Percentiles rank a stretch among this genome's conserved stretches.
Conservation (phyloP, 73 alveolate species). For the Stentor coeruleus region DNA sequence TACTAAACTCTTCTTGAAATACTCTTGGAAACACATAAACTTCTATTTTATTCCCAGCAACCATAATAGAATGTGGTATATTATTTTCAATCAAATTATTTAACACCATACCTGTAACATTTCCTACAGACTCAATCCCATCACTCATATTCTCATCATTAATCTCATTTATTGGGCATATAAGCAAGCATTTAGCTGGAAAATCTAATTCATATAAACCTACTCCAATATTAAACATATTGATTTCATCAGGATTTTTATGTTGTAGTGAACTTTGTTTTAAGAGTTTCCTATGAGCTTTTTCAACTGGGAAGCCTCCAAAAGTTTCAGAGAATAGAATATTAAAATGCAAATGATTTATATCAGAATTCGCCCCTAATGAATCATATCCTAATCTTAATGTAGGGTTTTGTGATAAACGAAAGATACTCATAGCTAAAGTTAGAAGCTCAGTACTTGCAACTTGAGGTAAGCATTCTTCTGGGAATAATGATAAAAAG, state of each 20-base stretch:
- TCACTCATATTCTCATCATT: constrained; percentile 33
- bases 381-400: constrained; percentile 62
- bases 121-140: constrained; percentile 22
- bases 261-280: constrained; percentile 42
- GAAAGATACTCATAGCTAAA: constrained; percentile 39
- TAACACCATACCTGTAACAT: constrained; percentile 58
- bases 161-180: constrained; percentile 34
- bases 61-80: too few species aligned
- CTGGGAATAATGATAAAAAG: constrained; percentile 47
- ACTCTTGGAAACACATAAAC: too few species aligned
- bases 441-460: constrained; percentile 54
- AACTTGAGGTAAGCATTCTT: constrained; percentile 63
- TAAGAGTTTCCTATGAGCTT: constrained; percentile 30
- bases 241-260: constrained; percentile 47
- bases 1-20: too few species aligned
- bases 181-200: constrained; percentile 49
- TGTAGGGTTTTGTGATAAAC: constrained; percentile 32
- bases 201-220: constrained; percentile 35
- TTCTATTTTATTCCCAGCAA: too few species aligned
- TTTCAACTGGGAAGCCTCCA: constrained; percentile 56
- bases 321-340: constrained; percentile 37
- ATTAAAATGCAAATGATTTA: constrained; percentile 63
- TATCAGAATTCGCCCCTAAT: constrained; percentile 67
- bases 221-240: constrained; percentile 56
- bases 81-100: constrained; percentile 53